phyloP scores from a whole-genome alignment of 2,329 filamentous ascomycete genomes.

The Cladosporium sp. region DNA sequence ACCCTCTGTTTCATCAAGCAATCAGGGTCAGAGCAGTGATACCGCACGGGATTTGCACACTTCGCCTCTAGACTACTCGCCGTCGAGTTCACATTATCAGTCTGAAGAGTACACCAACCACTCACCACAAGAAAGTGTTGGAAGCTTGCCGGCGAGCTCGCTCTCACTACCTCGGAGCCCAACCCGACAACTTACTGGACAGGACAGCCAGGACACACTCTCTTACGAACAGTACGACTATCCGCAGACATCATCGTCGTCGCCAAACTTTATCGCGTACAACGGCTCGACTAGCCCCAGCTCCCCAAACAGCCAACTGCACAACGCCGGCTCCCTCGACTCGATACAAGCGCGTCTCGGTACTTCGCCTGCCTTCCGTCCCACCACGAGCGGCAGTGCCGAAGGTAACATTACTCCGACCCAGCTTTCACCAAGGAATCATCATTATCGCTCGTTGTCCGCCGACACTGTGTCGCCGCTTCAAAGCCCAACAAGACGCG shows the following conservation, averaged over 20 bases:
- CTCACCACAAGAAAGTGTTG: conserved; percentile 12
- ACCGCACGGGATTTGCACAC: conserved; percentile 1
- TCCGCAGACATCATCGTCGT: conserved; percentile 28
- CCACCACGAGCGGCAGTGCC: conserved; percentile 25
- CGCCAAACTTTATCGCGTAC: conserved; percentile 26
- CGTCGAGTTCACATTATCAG: not conserved
- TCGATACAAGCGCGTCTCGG: conserved; percentile 35
- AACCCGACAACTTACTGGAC: conserved; percentile 2
- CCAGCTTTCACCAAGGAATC: conserved; percentile 22
- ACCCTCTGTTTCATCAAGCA: conserved; percentile 17
- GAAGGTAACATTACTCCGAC: conserved; percentile 29
- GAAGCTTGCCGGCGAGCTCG: conserved; percentile 14
- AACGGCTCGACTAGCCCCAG: conserved; percentile 21
- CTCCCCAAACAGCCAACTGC: conserved; percentile 15
- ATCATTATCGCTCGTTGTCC: conserved; percentile 25
- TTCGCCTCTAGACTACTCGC: not conserved
- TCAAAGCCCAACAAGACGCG: conserved; percentile 35
- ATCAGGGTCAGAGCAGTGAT: conserved; percentile 1
- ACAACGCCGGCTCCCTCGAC: conserved; percentile 31
- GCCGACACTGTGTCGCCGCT: conserved; percentile 35
- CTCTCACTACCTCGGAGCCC: conserved; percentile 12
- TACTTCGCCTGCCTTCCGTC: conserved; percentile 23
- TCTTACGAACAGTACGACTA: conserved; percentile 9
- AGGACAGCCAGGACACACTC: conserved; percentile 17
- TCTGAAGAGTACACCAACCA: not conserved